phyloP scores from a whole-genome alignment of 2,329 filamentous ascomycete genomes.

The Sclerotinia spermophila region DNA sequence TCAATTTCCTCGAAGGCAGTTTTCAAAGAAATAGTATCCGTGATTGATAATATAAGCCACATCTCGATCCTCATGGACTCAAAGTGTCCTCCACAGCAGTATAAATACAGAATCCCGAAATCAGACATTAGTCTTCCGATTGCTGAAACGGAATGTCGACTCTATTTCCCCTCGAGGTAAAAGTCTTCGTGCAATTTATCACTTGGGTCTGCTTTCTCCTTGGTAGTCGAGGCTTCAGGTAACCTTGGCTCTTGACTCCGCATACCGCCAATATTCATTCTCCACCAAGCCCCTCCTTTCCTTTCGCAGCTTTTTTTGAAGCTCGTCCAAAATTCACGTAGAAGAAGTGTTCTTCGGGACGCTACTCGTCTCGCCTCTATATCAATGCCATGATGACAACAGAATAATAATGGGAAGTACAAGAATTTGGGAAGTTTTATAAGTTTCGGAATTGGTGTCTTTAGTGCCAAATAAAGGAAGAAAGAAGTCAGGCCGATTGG shows the following conservation, averaged over 20 bases:
- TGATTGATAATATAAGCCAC: not conserved
- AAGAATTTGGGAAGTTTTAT: not conserved
- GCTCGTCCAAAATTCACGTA: not conserved
- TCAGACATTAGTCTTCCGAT: not conserved
- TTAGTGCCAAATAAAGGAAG: not conserved
- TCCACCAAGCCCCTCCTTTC: accelerated
- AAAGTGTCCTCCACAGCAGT: not conserved
- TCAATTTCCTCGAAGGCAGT: not conserved
- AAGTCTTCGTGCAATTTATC: not conserved
- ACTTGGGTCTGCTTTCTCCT: not conserved
- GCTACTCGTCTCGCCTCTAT: not conserved
- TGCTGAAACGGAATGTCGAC: not conserved
- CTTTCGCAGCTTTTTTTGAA: not conserved
- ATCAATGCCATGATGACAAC: not conserved
- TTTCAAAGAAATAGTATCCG: not conserved
- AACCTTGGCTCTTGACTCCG: not conserved
- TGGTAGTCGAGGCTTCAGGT: not conserved
- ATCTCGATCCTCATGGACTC: not conserved
- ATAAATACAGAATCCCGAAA: accelerated
- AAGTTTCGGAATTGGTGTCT: not conserved
- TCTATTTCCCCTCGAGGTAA: not conserved
- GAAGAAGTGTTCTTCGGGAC: not conserved
- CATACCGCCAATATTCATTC: not conserved
- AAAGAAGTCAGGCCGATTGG: not conserved
- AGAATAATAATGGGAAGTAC: not conserved